phyloP scores from a whole-genome alignment of 768 basidiomycete genomes.

The Mrakia blollopis region DNA sequence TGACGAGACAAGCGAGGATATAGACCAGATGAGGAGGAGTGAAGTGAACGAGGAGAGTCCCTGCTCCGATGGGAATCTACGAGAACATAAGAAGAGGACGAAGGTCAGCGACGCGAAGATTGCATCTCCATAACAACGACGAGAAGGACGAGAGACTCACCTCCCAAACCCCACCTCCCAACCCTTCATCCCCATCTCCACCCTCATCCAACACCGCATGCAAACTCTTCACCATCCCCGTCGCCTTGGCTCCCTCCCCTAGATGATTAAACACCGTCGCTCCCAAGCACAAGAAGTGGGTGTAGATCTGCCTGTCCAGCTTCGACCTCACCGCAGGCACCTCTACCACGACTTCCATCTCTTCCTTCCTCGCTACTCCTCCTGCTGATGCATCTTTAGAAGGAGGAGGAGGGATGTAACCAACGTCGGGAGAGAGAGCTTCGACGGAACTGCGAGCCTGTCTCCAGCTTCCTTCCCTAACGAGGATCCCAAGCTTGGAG shows the following conservation, averaged over 20 bases:
- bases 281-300: slow-evolving; percentile 14
- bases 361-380: neutral
- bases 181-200: slow-evolving; percentile 1
- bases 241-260: slow-evolving; percentile 2
- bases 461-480: slow-evolving; percentile 9
- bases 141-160: neutral
- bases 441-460: neutral
- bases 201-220: slow-evolving; percentile 24
- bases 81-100: neutral
- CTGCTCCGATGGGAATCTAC: slow-evolving; percentile 15
- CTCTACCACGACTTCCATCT: neutral
- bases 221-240: slow-evolving; percentile 19
- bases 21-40: slow-evolving; percentile 26
- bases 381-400: neutral
- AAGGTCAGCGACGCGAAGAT: neutral
- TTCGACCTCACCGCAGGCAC: neutral
- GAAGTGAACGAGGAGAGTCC: neutral
- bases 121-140: no score
- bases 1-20: slow-evolving; percentile 31
- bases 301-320: slow-evolving; percentile 12
- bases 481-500: slow-evolving; percentile 3
- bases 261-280: slow-evolving; percentile 21
- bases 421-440: neutral
- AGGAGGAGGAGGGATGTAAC: neutral
- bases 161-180: slow-evolving; percentile 28